Evolutionary conservation across 1,139 yeast genomes (phyloP), one percentile per base, ranked within the genome.

Genomic region (Protomyces pachydermus): DNA sequence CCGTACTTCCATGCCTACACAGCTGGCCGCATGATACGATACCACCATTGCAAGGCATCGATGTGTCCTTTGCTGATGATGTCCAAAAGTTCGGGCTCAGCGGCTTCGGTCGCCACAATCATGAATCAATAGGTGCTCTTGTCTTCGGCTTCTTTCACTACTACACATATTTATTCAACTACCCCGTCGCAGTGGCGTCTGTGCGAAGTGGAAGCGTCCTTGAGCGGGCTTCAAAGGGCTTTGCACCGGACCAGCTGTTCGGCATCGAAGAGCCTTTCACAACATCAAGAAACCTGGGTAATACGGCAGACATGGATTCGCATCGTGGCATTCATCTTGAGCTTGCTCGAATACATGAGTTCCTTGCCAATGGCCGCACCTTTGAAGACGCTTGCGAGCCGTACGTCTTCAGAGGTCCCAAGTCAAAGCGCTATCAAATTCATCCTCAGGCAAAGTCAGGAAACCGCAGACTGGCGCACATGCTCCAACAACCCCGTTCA

Each of bases 251-350:
- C 55, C 69, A 68, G 46, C 65, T 69, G 51, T 65, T 70, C 51
- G 70, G 72, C 55, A 67, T 70, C 14, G 72, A 70, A 56, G 72
- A 70, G 65, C 72, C 72, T 20, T 57, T 70, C 54, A 66, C 65
- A 18, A 62, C 66, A 25, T 39, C 66, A 32, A 67, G 72, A 10
- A 70, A 70, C 58, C 67, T 70, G 18, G 72, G 72, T 28, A 70
- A 70, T 54, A 70, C 72, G 2, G 72, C 70, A 9, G 72, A 70
- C 52, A 70, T 70, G 37, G 67, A 65, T 25, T 68, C 71, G 5
- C 70, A 70, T 45, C 67, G 67, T 42, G 72, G 72, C 20, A 66
- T 70, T 28, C 67, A 66, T 42, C 65, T 69, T n/a, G 72, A 70
- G 54, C 67, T 70, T 34, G 65, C 70, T 28, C 65, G 72, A 18